Base-by-base conservation (phyloP, 1,284 basidiomycete genomes). In the Sporisorium iseilematis-ciliati region DNA sequence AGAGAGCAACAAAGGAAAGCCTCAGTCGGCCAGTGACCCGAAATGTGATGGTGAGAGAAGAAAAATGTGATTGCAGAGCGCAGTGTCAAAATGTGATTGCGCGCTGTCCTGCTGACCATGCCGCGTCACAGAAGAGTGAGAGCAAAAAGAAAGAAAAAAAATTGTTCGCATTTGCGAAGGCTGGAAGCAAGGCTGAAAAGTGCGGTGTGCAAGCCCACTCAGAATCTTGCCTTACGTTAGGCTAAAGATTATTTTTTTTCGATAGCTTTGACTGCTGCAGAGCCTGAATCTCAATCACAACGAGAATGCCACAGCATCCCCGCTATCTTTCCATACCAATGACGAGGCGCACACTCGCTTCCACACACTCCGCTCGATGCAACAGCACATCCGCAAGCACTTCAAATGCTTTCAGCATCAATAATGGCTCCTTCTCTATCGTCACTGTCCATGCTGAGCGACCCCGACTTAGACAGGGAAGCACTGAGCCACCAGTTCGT, bases 31-130 rank as follows among this genome's bases (percentile, higher is more conserved):
- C 56, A 41, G n/a, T 12, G 29, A 50, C 21, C 42, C 43, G 33
- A 48, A 55, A 20, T 29, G 38, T 42, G 38, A 41, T 10, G 38
- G 51, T 11, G 18, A 43, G 21, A 52, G 51, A 20, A 48, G 3
- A 49, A 12, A 63, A 50, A 50, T 21, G 26, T 7, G 58, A 31
- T 31, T 35, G 20, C 41, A 60, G 40, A 38, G 49, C 57, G 45
- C 41, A 45, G 26, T 56, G n/a, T 31, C 31, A 23, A 38, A 40
- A 31, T 20, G 20, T 20, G 11, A 18, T 48, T 25, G 50, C 7
- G 50, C 7, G 23, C 51, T 23, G 51, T 35, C 51, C 51, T 51
- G 49, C 49, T 51, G 49, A 51, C 49, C 51, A 18, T 10, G 35
- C 50, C 33, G 21, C 21, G 21, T 21, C 20, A 21, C 8, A 35